Evolutionary conservation across 306 rosid species (phyloP).

Genomic region (Glycine soja): DNA sequence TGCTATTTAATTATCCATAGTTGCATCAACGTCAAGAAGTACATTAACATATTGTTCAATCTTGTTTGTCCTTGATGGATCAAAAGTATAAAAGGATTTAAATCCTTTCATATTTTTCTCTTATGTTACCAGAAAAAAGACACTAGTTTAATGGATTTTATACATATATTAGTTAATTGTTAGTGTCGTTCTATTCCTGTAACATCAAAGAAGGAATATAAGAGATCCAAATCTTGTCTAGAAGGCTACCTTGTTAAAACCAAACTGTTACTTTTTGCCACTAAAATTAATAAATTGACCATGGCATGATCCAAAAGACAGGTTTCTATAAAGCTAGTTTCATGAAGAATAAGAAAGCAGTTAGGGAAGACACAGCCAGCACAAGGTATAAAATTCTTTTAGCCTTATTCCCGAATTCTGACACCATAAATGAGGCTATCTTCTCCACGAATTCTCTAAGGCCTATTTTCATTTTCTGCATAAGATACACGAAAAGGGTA

Average conservation of each 20-base stretch:
- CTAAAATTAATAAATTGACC: background rate
- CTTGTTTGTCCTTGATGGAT: background rate
- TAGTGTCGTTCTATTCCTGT: background rate
- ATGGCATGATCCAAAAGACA: background rate
- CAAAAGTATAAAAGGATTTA: background rate
- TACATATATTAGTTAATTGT: background rate
- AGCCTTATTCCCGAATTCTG: slow-evolving; percentile 41
- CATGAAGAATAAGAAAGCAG: slow-evolving; percentile 45
- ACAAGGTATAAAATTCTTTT: slow-evolving; percentile 17
- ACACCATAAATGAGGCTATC: slow-evolving; percentile 21
- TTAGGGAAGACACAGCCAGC: slow-evolving; percentile 39
- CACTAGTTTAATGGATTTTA: too few species aligned
- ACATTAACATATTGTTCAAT: background rate
- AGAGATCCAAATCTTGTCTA: slow-evolving; percentile 14
- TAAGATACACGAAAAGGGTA: background rate
- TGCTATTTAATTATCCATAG: background rate
- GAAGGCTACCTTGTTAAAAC: background rate
- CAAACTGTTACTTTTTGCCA: background rate
- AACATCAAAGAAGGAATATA: background rate
- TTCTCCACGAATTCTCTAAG: slow-evolving; percentile 37
- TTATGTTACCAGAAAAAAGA: too few species aligned
- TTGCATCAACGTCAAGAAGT: background rate
- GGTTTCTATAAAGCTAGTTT: slow-evolving; percentile 19
- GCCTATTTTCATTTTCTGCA: slow-evolving; percentile 55
- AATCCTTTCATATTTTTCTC: background rate